phyloP scores from a whole-genome alignment of 2,329 filamentous ascomycete species.

The Ascochyta lentis region DNA sequence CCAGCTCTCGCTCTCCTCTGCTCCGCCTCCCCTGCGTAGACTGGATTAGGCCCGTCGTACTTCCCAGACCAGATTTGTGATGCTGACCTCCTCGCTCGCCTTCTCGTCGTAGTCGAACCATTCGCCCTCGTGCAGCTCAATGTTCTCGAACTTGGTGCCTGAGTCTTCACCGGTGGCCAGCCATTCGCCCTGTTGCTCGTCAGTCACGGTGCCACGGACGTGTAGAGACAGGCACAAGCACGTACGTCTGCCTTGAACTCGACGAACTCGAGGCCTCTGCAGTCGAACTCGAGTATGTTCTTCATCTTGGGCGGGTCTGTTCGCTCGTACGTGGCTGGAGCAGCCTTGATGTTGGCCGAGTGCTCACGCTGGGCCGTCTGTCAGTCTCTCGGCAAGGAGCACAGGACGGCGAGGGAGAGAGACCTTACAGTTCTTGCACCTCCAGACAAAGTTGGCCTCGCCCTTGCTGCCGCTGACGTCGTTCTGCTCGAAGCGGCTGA shows the following conservation, averaged over 20 bases:
- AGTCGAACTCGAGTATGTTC: conserved; percentile 90
- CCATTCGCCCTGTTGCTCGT: conserved; percentile 78
- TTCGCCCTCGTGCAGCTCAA: conserved; percentile 87
- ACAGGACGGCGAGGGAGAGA: conserved; percentile 22
- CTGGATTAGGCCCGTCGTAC: conserved; percentile 69
- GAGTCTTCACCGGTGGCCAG: conserved; percentile 82
- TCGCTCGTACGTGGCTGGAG: conserved; percentile 74
- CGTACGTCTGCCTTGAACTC: conserved; percentile 88
- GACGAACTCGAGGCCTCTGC: conserved; percentile 87
- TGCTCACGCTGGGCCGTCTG: conserved; percentile 70
- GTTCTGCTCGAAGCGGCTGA: conserved; percentile 88
- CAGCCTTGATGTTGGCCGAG: conserved; percentile 80
- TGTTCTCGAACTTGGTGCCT: conserved; percentile 77
- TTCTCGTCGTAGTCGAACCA: conserved; percentile 99
- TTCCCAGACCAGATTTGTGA: conserved; percentile 88
- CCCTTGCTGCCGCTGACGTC: conserved; percentile 92
- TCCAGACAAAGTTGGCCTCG: conserved; percentile 99
- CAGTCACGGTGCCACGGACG: not conserved
- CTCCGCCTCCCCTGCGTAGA: not conserved
- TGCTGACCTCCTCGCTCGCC: conserved; percentile 86
- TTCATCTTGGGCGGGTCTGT: conserved; percentile 74
- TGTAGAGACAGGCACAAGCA: not conserved
- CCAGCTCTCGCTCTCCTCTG: not conserved
- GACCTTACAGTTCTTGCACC: conserved; percentile 97
- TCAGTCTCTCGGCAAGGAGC: conserved; percentile 10